Conservation (phyloP, 1,284 basidiomycete species). For the Tranzscheliella williamsii region DNA sequence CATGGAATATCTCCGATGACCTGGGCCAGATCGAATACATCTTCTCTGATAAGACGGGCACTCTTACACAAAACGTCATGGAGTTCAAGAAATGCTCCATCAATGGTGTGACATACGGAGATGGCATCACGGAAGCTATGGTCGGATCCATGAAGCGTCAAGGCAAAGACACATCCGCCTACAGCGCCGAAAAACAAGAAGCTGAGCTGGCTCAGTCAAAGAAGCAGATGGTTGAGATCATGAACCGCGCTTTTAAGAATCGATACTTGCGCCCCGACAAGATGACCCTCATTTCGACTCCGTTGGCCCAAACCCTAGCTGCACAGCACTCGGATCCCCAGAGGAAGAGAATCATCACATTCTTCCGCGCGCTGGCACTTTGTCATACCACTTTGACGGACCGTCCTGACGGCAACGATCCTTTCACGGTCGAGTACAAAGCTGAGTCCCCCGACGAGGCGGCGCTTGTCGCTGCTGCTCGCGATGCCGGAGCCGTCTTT, state of each 20-base stretch:
- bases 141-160: constrained; percentile 84
- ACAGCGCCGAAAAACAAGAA: constrained; percentile 67
- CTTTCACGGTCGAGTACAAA: constrained; percentile 82
- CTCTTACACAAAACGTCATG: constrained; percentile 75
- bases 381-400: constrained; percentile 85
- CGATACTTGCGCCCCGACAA: constrained; percentile 80
- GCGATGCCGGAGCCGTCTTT: constrained; percentile 92
- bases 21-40: constrained; percentile 97
- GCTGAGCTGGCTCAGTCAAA: constrained; percentile 71
- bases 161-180: constrained; percentile 68
- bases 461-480: constrained; percentile 84
- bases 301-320: constrained; percentile 75
- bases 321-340: constrained; percentile 68
- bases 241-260: constrained; percentile 82
- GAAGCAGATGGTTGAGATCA: constrained; percentile 74
- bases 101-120: constrained; percentile 80
- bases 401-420: constrained; percentile 64
- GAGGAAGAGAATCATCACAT: constrained; percentile 73
- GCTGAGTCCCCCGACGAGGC: constrained; percentile 95
- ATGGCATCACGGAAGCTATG: constrained; percentile 93
- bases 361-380: constrained; percentile 83
- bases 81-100: constrained; percentile 96
- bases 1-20: constrained; percentile 97
- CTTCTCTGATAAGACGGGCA: constrained; percentile 81
- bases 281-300: constrained; percentile 84